Evolutionary conservation across 148 eudicot species (phyloP), one percentile per base, ranked within the genome.

Genomic region (Heliosperma pusillum): DNA sequence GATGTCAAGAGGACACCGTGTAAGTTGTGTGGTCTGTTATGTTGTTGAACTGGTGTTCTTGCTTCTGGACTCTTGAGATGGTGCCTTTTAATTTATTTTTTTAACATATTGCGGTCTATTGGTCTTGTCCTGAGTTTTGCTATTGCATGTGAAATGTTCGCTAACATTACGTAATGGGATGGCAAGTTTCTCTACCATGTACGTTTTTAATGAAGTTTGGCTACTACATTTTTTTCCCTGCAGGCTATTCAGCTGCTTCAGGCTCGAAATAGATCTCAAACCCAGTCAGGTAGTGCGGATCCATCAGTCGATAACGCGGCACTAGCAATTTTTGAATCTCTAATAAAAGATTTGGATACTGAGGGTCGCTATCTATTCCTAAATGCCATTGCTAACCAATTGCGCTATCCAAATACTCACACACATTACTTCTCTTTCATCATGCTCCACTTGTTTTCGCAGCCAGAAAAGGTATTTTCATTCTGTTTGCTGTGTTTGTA

Each of bases 241-340:
- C 84, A 95, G 99, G 97, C 97, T 69, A 82, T 90, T 65, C 99
- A 89, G 84, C 93, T 90, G 81, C 82, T 91, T 85, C 92, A 92
- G 76, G 87, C 90, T 42, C 85, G 88, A 71, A 80, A 84, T 47
- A 85, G 90, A 36, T 61, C 87, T 47, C 90, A 92, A 60, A 78
- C 87, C 30, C 97, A 89, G 72, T 80, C 93, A 25, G 78, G 80
- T 66, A 84, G 88, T 56, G 83, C 75, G 74, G 84, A 83, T 70
- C 82, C 67, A 63, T 80, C 84, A 78, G 90, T 76, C 55, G 82
- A 89, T 79, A 71, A 72, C 55, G 85, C 93, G 56, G 98, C 92
- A 30, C 74, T 88, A 20, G 93, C 89, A 66, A 89, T 95, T 79
- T 95, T 95, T 81, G 90, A 87, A 78, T 80, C 89, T 15, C 74